phyloP scores from a whole-genome alignment of 495 filamentous ascomycete species.

The Daldinia bambusicola region DNA sequence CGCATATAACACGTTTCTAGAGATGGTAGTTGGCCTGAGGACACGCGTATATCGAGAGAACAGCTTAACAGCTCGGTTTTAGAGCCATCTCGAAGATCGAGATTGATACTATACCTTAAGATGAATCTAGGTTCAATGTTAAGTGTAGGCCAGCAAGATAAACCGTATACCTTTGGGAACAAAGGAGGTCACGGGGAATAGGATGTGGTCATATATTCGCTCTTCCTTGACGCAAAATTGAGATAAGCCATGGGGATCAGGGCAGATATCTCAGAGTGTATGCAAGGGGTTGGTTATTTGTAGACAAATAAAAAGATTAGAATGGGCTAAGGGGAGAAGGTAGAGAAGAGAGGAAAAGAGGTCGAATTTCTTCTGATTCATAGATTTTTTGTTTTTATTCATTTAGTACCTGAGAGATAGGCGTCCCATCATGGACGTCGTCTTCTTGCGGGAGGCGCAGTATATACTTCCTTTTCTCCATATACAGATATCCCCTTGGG shows the following conservation, averaged over 20 bases:
- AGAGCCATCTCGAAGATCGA: not conserved
- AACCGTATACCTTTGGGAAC: slow-evolving; percentile 36
- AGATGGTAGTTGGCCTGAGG: not conserved
- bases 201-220: slow-evolving; percentile 33
- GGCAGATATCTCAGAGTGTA: slow-evolving; percentile 51
- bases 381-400: slow-evolving; percentile 28
- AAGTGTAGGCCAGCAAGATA: slow-evolving; percentile 42
- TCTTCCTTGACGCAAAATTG: slow-evolving; percentile 53
- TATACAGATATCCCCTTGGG: slow-evolving; percentile 24
- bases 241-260: slow-evolving; percentile 46
- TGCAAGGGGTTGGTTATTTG: slow-evolving; percentile 39
- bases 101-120: not conserved
- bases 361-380: slow-evolving; percentile 12
- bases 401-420: slow-evolving; percentile 26
- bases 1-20: not conserved
- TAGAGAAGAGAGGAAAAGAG: not conserved
- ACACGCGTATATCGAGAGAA: too few relatives aligned
- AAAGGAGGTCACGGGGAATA: slow-evolving; percentile 41
- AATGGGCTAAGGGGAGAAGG: not conserved
- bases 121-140: too few relatives aligned
- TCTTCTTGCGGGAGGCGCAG: slow-evolving; percentile 3
- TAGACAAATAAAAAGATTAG: not conserved
- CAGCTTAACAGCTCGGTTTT: not conserved
- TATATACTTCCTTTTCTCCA: slow-evolving; percentile 39
- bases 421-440: slow-evolving; percentile 15